Base-by-base conservation (phyloP, 176 grass and related monocot genomes). In the Triticum dicoccoides region DNA sequence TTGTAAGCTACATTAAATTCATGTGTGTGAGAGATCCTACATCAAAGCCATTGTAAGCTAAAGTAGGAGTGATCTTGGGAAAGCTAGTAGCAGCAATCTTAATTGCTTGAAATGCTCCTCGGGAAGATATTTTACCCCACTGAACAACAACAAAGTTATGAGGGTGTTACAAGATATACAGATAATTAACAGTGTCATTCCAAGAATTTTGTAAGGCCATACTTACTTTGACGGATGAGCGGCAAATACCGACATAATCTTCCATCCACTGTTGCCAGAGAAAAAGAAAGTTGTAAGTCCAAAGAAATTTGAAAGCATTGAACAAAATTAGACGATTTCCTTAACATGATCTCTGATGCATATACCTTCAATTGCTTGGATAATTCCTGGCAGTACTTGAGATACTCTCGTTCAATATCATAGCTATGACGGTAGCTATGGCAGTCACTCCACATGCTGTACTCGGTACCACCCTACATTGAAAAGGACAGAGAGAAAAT, bases 211-310 rank as follows among this genome's bases (percentile, higher is more conserved):
- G 18, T 39, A 71, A n/a, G 20, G 35, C 35, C 68, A 41, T n/a
- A 71, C 68, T 70, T 70, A 70, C 68, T 21, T 12, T 20, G 5
- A 6, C 2, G 11, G 35, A 71, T 34, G 18, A 2, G 41, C 2
- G 6, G 33, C 10, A 9, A 12, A n/a, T 72, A 72, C 5, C 18
- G 0, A 41, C 0, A 44, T 42, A 72, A 42, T 42, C 37, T 13
- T 72, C 69, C 69, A 72, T 72, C 69, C 69, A 72, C 69, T 71
- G 35, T 71, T 71, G 34, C 69, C 20, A 12, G 20, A 72, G 18
- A 9, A 72, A 71, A 66, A 68, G 5, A 32, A 13, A 37, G 21
- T 39, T 71, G 20, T 71, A n/a, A 39, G 35, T 71, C 68, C 35
- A n/a, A 39, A 71, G 18, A 71, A 71, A 41, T n/a, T 39, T 20